A percentile compares a stretch with the other conserved stretches of the same genome.
phyloP scores from a whole-genome alignment of 345 rosid genomes.

The Pugionium cornutum region DNA sequence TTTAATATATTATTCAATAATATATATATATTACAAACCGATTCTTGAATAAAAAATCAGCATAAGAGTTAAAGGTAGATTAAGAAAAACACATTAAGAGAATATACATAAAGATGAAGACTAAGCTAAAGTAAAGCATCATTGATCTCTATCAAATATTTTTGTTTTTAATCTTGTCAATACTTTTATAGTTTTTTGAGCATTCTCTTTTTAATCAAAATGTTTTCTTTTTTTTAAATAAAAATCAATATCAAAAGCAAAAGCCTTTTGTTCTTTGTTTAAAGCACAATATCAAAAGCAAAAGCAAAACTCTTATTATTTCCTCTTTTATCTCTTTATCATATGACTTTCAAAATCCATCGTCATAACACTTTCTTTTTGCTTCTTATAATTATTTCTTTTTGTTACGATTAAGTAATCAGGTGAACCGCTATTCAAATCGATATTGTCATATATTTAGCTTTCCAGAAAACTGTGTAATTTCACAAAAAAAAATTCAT shows the following conservation, averaged over 20 bases:
- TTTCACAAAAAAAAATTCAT: no score
- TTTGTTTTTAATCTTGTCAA: slow-evolving; percentile 26
- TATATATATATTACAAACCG: background rate
- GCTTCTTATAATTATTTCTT: no score
- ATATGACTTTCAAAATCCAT: no score
- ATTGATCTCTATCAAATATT: slow-evolving; percentile 16
- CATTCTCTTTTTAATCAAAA: slow-evolving; percentile 9
- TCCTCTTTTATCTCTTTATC: no score
- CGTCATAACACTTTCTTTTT: no score
- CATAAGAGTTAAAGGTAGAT: slow-evolving; percentile 18
- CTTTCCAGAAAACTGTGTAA: no score
- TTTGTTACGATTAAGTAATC: no score
- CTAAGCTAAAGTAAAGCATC: slow-evolving; percentile 33
- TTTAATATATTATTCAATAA: background rate
- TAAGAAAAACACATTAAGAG: slow-evolving; percentile 26
- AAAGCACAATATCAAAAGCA: no score
- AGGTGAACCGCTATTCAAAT: no score
- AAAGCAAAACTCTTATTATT: no score
- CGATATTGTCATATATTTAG: no score
- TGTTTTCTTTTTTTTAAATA: background rate
- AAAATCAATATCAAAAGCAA: background rate
- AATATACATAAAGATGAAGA: slow-evolving; percentile 28
- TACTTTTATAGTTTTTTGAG: slow-evolving; percentile 14
- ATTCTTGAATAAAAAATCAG: slow-evolving; percentile 13
- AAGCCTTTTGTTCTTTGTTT: no score